These are phyloP conservation scores for Didymella exigua DNA, from an alignment of 2,329 filamentous ascomycete species.

Conservation along the genomic window DNA sequence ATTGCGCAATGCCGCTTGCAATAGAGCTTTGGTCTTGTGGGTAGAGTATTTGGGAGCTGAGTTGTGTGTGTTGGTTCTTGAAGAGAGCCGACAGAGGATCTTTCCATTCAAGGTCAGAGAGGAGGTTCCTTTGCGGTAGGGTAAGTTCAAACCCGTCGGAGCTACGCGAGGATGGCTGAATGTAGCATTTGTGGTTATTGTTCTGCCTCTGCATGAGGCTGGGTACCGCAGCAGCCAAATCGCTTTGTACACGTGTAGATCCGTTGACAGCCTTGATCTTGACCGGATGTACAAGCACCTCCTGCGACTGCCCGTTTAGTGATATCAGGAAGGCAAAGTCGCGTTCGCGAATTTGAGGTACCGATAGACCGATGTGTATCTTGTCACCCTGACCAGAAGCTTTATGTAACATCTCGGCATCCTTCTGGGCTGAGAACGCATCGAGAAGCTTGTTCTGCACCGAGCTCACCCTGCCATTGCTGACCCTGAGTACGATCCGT, in stretches of 20 bases:
- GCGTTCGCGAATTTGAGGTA: conserved; percentile 31
- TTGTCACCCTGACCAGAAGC: conserved; percentile 18
- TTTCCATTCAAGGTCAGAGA: conserved; percentile 33
- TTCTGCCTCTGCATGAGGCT: conserved; percentile 19
- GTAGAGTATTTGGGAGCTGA: conserved; percentile 31
- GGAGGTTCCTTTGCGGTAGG: conserved; percentile 23
- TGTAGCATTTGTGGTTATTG: conserved; percentile 17
- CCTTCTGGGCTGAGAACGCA: conserved; percentile 29
- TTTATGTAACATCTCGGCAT: conserved; percentile 33
- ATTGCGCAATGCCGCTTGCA: conserved; percentile 30
- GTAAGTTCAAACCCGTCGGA: conserved; percentile 31
- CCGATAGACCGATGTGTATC: conserved; percentile 34
- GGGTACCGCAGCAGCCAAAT: conserved; percentile 3
- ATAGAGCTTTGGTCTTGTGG: conserved; percentile 34
- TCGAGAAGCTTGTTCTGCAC: conserved; percentile 27
- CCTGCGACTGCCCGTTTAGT: conserved; percentile 22
- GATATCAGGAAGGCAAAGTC: conserved; percentile 37
- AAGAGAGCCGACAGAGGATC: conserved; percentile 30
- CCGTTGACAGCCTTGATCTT: conserved; percentile 2
- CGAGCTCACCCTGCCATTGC: conserved; percentile 16
- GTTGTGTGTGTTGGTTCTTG: conserved; percentile 12
- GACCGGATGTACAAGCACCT: conserved; percentile 28
- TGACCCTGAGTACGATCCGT: conserved; percentile 22
- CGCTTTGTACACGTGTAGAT: not conserved
- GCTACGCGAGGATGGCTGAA: conserved; percentile 26